Evolutionary conservation across 169 alveolate genomes (phyloP).

Genomic region (Cryptosporidium canis): DNA sequence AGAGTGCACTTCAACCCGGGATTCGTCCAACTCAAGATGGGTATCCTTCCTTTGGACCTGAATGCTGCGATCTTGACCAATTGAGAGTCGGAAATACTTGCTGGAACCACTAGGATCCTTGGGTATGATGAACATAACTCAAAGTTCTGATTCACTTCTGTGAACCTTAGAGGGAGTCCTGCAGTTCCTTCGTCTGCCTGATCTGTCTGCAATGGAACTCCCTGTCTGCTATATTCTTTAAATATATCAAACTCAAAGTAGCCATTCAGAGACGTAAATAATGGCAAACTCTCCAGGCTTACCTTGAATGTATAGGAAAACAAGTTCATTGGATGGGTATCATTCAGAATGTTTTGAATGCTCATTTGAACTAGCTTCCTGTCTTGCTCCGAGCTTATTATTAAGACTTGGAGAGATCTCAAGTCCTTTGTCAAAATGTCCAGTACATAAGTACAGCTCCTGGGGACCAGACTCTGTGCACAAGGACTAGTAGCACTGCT

Average conservation of each 20-base stretch:
- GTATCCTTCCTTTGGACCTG: slow-evolving; percentile 78
- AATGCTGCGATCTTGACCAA: slow-evolving; percentile 72
- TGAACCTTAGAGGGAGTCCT: slow-evolving; percentile 28
- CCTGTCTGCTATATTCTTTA: slow-evolving; percentile 26
- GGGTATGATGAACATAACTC: slow-evolving; percentile 78
- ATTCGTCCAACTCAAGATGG: slow-evolving; percentile 75
- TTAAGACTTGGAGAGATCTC: slow-evolving; percentile 16
- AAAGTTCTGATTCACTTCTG: slow-evolving; percentile 73
- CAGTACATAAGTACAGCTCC: neutral
- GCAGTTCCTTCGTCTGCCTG: neutral
- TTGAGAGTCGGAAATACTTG: slow-evolving; percentile 73
- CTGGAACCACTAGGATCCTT: slow-evolving; percentile 74
- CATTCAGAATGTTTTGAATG: slow-evolving; percentile 5
- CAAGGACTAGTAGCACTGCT: neutral
- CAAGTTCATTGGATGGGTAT: neutral
- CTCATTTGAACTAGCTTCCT: neutral
- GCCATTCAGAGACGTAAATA: neutral
- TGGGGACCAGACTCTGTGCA: neutral
- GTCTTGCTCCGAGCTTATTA: slow-evolving; percentile 32
- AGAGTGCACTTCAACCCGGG: slow-evolving; percentile 46
- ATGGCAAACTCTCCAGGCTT: neutral
- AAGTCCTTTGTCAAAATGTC: slow-evolving; percentile 48
- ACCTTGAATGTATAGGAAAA: slow-evolving; percentile 12
- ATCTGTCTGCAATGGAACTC: slow-evolving; percentile 5
- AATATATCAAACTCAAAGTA: slow-evolving; percentile 18